Conservation (phyloP, 768 basidiomycete genomes). For the Vararia minispora region DNA sequence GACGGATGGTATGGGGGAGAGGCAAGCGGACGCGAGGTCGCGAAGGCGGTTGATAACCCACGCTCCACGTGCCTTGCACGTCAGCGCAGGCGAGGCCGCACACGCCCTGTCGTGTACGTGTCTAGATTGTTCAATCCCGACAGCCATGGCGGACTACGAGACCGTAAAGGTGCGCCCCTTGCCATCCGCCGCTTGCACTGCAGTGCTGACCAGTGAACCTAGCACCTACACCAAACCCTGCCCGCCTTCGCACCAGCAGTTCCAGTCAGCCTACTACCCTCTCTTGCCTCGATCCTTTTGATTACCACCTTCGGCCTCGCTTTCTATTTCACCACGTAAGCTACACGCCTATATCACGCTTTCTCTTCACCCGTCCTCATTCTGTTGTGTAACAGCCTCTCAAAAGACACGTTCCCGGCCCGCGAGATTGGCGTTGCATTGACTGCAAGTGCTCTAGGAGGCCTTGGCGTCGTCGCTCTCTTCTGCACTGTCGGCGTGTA, state of each 20-base stretch:
- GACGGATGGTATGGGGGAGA: too few species aligned
- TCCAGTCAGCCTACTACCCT: conserved; percentile 57
- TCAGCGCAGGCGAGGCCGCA: too few species aligned
- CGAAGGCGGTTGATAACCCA: conserved; percentile 55
- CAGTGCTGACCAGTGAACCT: conserved; percentile 4
- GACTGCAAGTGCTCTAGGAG: conserved; percentile 68
- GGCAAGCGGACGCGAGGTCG: too few species aligned
- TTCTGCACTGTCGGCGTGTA: conserved; percentile 83
- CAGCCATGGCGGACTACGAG: conserved; percentile 44
- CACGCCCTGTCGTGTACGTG: too few species aligned
- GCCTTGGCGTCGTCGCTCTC: conserved; percentile 82
- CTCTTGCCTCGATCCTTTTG: conserved; percentile 64
- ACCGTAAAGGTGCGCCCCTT: conserved; percentile 35
- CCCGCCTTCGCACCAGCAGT: conserved; percentile 66
- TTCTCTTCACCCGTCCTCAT: conserved; percentile 5
- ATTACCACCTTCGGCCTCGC: conserved; percentile 69
- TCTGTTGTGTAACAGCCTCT: conserved; percentile 44
- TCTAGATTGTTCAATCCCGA: too few species aligned
- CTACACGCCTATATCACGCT: conserved; percentile 1
- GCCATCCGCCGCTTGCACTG: conserved; percentile 1
- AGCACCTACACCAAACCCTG: conserved; percentile 54
- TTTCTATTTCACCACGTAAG: conserved; percentile 86
- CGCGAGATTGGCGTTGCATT: conserved; percentile 63
- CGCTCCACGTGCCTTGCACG: conserved; percentile 31
- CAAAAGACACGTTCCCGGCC: conserved; percentile 53